Percentiles rank a stretch among this genome's conserved stretches.
These are phyloP conservation scores for Hypoxylon lienhwacheense DNA, from an alignment of 495 filamentous ascomycete genomes.

Conservation along the genomic window DNA sequence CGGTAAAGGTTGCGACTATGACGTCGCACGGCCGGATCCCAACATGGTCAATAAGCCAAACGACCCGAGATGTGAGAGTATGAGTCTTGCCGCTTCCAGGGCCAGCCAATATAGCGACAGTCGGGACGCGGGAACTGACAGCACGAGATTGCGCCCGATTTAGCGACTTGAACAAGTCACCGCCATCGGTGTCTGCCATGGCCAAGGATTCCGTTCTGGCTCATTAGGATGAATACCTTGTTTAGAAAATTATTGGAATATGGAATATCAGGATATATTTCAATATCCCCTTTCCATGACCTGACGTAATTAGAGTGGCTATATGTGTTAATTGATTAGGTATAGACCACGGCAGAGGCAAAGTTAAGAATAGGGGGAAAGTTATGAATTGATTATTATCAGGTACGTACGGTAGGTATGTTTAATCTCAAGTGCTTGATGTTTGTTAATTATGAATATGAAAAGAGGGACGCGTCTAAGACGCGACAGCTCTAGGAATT, in stretches of 20 bases:
- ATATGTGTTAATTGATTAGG: too few species aligned
- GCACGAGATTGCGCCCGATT: slow-evolving; percentile 84
- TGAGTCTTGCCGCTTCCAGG: slow-evolving; percentile 90
- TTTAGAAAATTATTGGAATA: too few species aligned
- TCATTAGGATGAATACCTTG: slow-evolving; percentile 3
- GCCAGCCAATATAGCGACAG: slow-evolving; percentile 88
- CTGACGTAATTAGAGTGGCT: too few species aligned
- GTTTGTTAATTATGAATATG: too few species aligned
- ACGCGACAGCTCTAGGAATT: too few species aligned
- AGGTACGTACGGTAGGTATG: too few species aligned
- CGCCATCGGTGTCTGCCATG: slow-evolving; percentile 37
- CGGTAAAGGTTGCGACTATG: slow-evolving; percentile 96
- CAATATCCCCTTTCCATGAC: too few species aligned
- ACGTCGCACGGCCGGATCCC: slow-evolving; percentile 85
- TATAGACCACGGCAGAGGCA: too few species aligned
- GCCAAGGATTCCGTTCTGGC: background rate
- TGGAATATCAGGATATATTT: too few species aligned
- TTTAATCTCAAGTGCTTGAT: too few species aligned
- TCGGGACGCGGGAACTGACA: slow-evolving; percentile 74
- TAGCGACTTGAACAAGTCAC: slow-evolving; percentile 69
- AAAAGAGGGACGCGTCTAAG: slow-evolving; percentile 10
- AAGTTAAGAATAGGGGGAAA: too few species aligned
- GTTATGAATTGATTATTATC: too few species aligned
- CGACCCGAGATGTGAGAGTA: slow-evolving; percentile 90
- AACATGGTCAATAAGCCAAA: slow-evolving; percentile 83